Percentiles rank a stretch among this genome's conserved stretches.
These are phyloP conservation scores for Santalum album DNA, from an alignment of 164 flowering plant species.

Conservation along the genomic window DNA sequence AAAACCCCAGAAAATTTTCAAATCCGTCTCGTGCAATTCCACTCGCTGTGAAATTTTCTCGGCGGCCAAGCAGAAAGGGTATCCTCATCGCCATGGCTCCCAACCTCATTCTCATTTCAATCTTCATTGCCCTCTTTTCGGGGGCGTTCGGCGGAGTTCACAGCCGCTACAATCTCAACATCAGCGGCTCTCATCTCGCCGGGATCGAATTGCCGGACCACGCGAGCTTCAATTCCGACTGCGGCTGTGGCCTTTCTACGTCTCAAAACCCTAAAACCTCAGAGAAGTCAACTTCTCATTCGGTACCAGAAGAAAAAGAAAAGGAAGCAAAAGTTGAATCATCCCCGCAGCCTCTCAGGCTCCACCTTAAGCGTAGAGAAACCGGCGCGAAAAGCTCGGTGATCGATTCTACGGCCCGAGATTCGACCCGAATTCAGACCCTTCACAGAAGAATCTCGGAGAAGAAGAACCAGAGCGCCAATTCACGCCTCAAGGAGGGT, in stretches of 20 bases:
- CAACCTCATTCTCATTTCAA: conserved; percentile 10
- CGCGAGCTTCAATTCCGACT: conserved; percentile 39
- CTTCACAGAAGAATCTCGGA: conserved; percentile 44
- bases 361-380: conserved; percentile 39
- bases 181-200: conserved; percentile 30
- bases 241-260: conserved; percentile 22
- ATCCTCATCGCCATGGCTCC: conserved; percentile 12
- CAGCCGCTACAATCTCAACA: conserved; percentile 8
- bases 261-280: conserved; percentile 4
- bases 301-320: background rate
- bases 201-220: conserved; percentile 52
- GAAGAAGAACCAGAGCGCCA: conserved; percentile 48
- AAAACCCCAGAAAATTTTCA: too few relatives aligned
- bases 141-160: conserved; percentile 10
- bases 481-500: conserved; percentile 17
- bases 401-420: conserved; percentile 30
- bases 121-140: conserved; percentile 18
- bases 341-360: conserved; percentile 25
- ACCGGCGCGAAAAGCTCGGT: conserved; percentile 25
- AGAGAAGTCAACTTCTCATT: background rate
- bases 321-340: conserved; percentile 3
- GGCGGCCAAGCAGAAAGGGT: background rate
- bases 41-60: too few relatives aligned
- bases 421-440: conserved; percentile 52
- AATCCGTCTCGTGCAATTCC: too few relatives aligned